phyloP scores from a whole-genome alignment of 805 yeast genomes.

The Candida tallmaniae region DNA sequence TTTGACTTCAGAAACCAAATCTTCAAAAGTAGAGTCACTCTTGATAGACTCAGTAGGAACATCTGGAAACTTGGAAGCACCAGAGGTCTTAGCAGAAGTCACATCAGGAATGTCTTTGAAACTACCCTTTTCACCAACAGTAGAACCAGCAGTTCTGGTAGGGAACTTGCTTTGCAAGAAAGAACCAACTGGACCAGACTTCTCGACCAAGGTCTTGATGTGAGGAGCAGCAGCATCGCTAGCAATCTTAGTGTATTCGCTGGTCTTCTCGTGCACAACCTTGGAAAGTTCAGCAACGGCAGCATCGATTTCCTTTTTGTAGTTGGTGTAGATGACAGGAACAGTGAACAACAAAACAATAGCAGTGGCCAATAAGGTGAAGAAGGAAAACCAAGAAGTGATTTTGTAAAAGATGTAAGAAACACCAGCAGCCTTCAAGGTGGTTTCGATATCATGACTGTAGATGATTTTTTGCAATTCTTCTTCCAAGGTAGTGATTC shows the following conservation, averaged over 20 bases:
- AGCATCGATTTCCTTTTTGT: conserved; percentile 75
- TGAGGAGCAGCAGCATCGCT: conserved; percentile 51
- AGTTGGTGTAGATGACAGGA: conserved; percentile 69
- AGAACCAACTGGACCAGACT: conserved; percentile 63
- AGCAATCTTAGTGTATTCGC: conserved; percentile 35
- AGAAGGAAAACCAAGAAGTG: conserved; percentile 71
- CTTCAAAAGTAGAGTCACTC: conserved; percentile 19
- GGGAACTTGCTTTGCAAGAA: conserved; percentile 56
- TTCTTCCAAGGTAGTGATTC: conserved; percentile 49
- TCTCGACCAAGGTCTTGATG: conserved; percentile 50
- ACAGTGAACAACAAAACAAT: conserved; percentile 64
- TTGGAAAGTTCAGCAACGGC: conserved; percentile 43
- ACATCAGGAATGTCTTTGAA: conserved; percentile 8
- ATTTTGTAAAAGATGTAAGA: conserved; percentile 65
- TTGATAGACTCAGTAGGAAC: conserved; percentile 27
- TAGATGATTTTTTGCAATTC: conserved; percentile 53
- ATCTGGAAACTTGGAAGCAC: conserved; percentile 31
- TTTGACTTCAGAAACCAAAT: conserved; percentile 19
- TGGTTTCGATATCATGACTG: conserved; percentile 66
- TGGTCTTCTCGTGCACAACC: conserved; percentile 48
- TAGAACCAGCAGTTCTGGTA: conserved; percentile 67
- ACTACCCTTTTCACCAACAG: conserved; percentile 61
- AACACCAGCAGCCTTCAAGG: conserved; percentile 66
- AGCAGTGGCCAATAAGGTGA: conserved; percentile 55
- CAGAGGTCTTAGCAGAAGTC: conserved; percentile 15